A percentile compares a stretch with the other conserved stretches of the same genome.
Evolutionary conservation across 2,329 filamentous ascomycete genomes (phyloP).

Genomic region (Alternaria sp.): DNA sequence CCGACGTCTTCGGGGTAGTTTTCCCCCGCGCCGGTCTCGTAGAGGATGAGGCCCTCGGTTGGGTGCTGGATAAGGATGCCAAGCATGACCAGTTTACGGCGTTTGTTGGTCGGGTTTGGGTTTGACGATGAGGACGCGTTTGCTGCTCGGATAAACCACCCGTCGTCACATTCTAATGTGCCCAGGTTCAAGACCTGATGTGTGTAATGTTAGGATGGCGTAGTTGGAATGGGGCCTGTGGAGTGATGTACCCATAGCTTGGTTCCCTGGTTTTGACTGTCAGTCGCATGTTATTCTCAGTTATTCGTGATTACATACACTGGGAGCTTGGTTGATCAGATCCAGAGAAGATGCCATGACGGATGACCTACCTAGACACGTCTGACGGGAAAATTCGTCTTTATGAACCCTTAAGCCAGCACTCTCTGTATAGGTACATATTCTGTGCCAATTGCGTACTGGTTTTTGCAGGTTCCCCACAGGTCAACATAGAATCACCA

Average conservation of each 20-base stretch:
- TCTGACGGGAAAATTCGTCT: background rate
- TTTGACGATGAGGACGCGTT: conserved; percentile 37
- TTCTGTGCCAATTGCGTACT: background rate
- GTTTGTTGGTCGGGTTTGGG: conserved; percentile 28
- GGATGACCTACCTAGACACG: background rate
- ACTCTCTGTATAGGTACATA: background rate
- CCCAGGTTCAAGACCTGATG: conserved; percentile 42
- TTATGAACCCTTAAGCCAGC: background rate
- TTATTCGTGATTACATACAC: conserved; percentile 6
- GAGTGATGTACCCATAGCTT: conserved; percentile 41
- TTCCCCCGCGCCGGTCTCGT: conserved; percentile 44
- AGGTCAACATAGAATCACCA: background rate
- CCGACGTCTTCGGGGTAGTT: conserved; percentile 40
- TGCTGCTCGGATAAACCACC: conserved; percentile 43
- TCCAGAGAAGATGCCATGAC: conserved; percentile 18
- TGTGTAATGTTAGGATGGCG: background rate
- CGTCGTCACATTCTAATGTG: conserved; percentile 46
- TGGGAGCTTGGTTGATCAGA: conserved; percentile 25
- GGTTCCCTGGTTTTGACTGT: conserved; percentile 32
- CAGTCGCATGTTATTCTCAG: too few species aligned
- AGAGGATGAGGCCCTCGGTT: conserved; percentile 45
- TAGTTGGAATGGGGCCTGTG: background rate
- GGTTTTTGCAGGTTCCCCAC: background rate
- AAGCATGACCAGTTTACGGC: conserved; percentile 38
- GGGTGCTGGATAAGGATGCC: conserved; percentile 27